Conservation (phyloP, 2,329 filamentous ascomycete genomes). For the Neonectria hederae region DNA sequence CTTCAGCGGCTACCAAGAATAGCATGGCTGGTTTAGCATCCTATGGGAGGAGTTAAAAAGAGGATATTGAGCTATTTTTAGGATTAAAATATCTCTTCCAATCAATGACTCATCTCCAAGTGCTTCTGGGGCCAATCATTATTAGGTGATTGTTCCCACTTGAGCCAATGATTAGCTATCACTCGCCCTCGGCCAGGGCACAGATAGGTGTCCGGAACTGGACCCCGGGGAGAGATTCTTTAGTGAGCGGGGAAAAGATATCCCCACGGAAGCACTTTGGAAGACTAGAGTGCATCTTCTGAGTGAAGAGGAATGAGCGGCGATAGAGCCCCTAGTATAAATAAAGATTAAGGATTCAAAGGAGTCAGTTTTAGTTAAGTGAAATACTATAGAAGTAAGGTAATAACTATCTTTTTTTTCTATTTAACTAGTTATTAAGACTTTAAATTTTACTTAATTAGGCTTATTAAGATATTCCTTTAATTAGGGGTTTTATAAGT, state of each 20-base stretch:
- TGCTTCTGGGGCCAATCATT: no score
- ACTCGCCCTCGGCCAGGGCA: no score
- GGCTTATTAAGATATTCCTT: background rate
- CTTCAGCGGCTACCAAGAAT: no score
- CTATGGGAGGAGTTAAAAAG: no score
- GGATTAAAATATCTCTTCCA: no score
- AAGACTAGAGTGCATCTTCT: constrained; percentile 44
- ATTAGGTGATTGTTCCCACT: no score
- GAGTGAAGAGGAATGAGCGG: constrained; percentile 35
- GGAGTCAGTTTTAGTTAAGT: constrained; percentile 41
- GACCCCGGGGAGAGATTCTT: constrained; percentile 50
- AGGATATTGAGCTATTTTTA: no score
- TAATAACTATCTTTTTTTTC: constrained; percentile 4
- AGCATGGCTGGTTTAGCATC: no score
- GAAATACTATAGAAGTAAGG: constrained; percentile 39
- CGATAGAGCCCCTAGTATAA: constrained; percentile 46
- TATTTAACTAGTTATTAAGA: background rate
- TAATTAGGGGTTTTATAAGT: no score
- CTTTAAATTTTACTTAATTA: background rate
- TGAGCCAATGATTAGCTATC: no score
- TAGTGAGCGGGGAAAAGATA: constrained; percentile 22
- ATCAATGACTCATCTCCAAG: no score
- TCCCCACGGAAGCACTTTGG: constrained; percentile 39
- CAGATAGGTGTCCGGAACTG: no score
- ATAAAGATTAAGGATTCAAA: constrained; percentile 45